phyloP scores from a whole-genome alignment of 495 filamentous ascomycete species.

The Hyaloscypha variabilis region DNA sequence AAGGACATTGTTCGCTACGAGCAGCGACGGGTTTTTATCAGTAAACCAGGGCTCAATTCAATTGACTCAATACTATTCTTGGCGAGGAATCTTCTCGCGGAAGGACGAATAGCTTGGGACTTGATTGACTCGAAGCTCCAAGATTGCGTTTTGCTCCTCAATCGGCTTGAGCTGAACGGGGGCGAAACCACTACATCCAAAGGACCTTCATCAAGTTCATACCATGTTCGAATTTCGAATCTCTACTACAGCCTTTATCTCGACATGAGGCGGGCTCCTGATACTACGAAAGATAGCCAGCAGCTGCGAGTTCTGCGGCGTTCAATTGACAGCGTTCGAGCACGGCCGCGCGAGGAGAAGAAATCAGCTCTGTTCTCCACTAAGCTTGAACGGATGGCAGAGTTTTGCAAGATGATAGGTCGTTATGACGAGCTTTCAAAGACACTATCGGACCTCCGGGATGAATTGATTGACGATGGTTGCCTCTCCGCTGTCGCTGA shows the following conservation, averaged over 20 bases:
- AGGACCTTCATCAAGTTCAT: constrained; percentile 38
- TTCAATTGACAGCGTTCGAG: constrained; percentile 51
- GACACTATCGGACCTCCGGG: constrained; percentile 46
- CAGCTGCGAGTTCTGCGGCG: constrained; percentile 50
- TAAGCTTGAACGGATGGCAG: constrained; percentile 49
- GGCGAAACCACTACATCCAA: constrained; percentile 30
- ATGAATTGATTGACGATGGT: constrained; percentile 48
- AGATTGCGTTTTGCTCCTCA: constrained; percentile 54
- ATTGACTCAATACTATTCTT: constrained; percentile 60
- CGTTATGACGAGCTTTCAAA: constrained; percentile 50
- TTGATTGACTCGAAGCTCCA: constrained; percentile 54
- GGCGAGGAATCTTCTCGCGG: constrained; percentile 46
- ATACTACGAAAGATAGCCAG: constrained; percentile 41
- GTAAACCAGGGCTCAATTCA: constrained; percentile 44
- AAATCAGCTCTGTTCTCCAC: constrained; percentile 42
- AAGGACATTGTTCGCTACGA: constrained; percentile 56
- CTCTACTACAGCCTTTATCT: constrained; percentile 70
- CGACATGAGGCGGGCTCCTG: constrained; percentile 37
- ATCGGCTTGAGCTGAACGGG: constrained; percentile 44
- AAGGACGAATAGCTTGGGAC: constrained; percentile 47
- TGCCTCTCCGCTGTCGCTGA: constrained; percentile 42
- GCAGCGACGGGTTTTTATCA: constrained; percentile 54
- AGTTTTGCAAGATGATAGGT: constrained; percentile 25
- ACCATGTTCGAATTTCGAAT: constrained; percentile 71
- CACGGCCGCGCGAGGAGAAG: constrained; percentile 45